These are phyloP conservation scores for Hypoxylon sp. DNA, from an alignment of 2,329 filamentous ascomycete genomes.

Conservation along the genomic window DNA sequence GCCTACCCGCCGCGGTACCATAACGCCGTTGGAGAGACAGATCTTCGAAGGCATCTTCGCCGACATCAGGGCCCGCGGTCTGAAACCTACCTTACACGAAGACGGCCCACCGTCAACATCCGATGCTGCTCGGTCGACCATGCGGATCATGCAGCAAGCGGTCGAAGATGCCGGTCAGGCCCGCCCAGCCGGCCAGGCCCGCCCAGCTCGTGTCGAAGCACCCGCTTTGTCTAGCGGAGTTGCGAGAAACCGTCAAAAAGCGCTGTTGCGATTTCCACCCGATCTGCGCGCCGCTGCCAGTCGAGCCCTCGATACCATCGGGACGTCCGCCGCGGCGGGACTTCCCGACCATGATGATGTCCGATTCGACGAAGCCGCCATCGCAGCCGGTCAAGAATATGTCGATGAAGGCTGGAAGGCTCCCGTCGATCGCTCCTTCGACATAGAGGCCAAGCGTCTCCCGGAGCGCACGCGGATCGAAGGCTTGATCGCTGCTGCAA, in stretches of 20 bases:
- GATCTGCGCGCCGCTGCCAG: constrained; percentile 56
- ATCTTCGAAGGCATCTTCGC: constrained; percentile 68
- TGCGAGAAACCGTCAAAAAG: constrained; percentile 51
- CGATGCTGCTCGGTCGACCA: constrained; percentile 38
- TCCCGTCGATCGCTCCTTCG: constrained; percentile 45
- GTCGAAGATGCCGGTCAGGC: constrained; percentile 42
- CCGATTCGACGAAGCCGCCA: constrained; percentile 16
- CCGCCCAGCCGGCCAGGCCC: constrained; percentile 34
- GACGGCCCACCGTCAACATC: constrained; percentile 23
- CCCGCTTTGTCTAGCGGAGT: constrained; percentile 40
- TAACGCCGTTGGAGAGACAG: constrained; percentile 65
- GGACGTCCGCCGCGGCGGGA: constrained; percentile 16
- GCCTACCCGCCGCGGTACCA: constrained; percentile 56
- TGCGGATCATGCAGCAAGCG: constrained; percentile 49
- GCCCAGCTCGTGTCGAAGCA: constrained; percentile 33
- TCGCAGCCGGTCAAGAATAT: constrained; percentile 2
- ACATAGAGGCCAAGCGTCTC: constrained; percentile 56
- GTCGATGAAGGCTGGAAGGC: constrained; percentile 42
- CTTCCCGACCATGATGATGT: constrained; percentile 3
- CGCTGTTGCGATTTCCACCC: constrained; percentile 56
- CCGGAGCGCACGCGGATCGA: constrained; percentile 66
- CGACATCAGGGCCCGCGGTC: constrained; percentile 61
- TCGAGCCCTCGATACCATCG: constrained; percentile 53
- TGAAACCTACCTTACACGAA: constrained; percentile 38
- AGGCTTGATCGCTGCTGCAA: constrained; percentile 63